Conservation (phyloP, 352 stramenopile species). For the Phytopythium chamaehyphon region DNA sequence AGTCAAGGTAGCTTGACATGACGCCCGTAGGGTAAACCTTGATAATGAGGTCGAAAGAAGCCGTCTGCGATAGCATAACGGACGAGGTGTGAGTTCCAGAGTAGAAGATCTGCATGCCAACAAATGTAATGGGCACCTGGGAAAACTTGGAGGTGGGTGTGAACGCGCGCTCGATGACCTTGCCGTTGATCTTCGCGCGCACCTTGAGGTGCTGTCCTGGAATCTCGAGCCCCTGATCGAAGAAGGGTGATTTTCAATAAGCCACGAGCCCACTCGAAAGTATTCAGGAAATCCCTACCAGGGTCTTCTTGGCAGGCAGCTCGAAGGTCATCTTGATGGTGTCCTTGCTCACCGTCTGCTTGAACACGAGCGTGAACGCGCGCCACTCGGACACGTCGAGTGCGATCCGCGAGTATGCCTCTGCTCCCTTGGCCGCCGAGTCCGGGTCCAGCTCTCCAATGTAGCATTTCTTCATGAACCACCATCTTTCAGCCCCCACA, state of each 20-base stretch:
- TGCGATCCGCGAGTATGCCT: conserved; percentile 33
- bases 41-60: conserved; percentile 67
- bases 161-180: conserved; percentile 71
- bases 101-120: no score
- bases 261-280: not conserved
- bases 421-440: conserved; percentile 17
- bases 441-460: conserved; percentile 62
- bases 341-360: conserved; percentile 47
- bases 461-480: conserved; percentile 58
- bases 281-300: conserved; percentile 21
- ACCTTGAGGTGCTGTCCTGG: conserved; percentile 80
- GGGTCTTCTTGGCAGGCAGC: conserved; percentile 50
- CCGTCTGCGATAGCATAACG: conserved; percentile 16
- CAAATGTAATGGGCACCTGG: conserved; percentile 20
- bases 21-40: conserved; percentile 75
- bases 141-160: conserved; percentile 76
- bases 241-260: not conserved
- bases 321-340: conserved; percentile 80
- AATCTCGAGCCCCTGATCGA: conserved; percentile 46
- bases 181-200: conserved; percentile 66
- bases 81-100: not conserved
- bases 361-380: conserved; percentile 52
- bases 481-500: not conserved
- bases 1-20: conserved; percentile 70
- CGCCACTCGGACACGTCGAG: conserved; percentile 67